Evolutionary conservation across 768 basidiomycete genomes (phyloP).

Genomic region (Flagelloscypha sp.): DNA sequence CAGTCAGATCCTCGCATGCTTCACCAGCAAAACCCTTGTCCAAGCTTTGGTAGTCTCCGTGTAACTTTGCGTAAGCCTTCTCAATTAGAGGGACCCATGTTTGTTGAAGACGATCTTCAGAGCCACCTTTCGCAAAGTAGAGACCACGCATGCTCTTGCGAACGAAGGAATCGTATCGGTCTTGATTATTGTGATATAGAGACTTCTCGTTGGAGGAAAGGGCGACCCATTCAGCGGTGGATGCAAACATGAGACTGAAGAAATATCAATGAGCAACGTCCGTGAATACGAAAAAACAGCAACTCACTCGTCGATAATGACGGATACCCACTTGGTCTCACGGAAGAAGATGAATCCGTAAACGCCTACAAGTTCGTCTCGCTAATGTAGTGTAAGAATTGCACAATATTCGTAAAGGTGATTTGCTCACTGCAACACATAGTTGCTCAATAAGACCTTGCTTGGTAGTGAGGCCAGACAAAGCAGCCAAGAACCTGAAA

Average conservation of each 20-base stretch:
- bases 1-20: slow-evolving; percentile 50
- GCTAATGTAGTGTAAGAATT: slow-evolving; percentile 18
- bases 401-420: slow-evolving; percentile 2
- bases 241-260: slow-evolving; percentile 40
- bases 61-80: slow-evolving; percentile 52
- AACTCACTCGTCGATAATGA: slow-evolving; percentile 51
- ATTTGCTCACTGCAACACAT: slow-evolving; percentile 35
- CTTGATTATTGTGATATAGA: slow-evolving; percentile 44
- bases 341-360: slow-evolving; percentile 55
- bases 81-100: slow-evolving; percentile 53
- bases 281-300: neutral
- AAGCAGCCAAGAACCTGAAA: too few relatives aligned
- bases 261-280: too few relatives aligned
- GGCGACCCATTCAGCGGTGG: slow-evolving; percentile 45
- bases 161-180: slow-evolving; percentile 34
- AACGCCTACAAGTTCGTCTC: slow-evolving; percentile 44
- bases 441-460: slow-evolving; percentile 40
- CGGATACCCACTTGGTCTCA: slow-evolving; percentile 41
- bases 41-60: slow-evolving; percentile 31
- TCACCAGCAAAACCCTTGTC: slow-evolving; percentile 35
- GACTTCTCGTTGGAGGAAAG: slow-evolving; percentile 29
- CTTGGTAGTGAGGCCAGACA: slow-evolving; percentile 39
- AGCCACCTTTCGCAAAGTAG: slow-evolving; percentile 40
- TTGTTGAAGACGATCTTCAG: slow-evolving; percentile 42
- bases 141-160: slow-evolving; percentile 38